Conservation (phyloP, 805 yeast species). For the Ogataea ramenticola region DNA sequence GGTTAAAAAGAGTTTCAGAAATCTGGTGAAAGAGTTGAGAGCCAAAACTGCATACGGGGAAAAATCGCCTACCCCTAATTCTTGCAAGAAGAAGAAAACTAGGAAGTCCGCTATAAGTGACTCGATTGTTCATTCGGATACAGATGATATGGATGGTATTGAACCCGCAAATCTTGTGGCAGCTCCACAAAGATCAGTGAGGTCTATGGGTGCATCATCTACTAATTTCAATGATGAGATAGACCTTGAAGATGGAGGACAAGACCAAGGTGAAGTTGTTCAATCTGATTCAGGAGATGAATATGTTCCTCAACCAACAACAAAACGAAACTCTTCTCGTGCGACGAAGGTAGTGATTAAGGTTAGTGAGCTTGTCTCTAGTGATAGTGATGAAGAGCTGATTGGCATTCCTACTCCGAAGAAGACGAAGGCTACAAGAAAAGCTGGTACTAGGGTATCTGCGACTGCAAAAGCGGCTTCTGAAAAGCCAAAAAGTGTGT, state of each 20-base stretch:
- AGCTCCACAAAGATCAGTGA: not conserved
- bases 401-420: not conserved
- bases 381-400: not conserved
- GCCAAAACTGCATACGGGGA: slow-evolving; percentile 10
- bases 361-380: not conserved
- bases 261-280: slow-evolving; percentile 4
- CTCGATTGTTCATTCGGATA: not conserved
- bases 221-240: not conserved
- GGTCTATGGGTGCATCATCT: no score
- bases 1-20: slow-evolving; percentile 21
- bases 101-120: no score
- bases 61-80: not conserved
- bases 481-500: not conserved
- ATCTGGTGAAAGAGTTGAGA: slow-evolving; percentile 21
- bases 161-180: not conserved
- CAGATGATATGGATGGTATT: not conserved
- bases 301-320: slow-evolving; percentile 1
- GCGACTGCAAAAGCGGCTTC: not conserved
- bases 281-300: slow-evolving; percentile 6
- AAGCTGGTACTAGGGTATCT: not conserved
- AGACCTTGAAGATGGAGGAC: not conserved
- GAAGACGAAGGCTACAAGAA: not conserved
- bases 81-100: not conserved
- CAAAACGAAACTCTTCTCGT: not conserved
- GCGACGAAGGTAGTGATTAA: not conserved